Conservation (phyloP, 805 yeast genomes). For the Suhomyces emberorum region DNA sequence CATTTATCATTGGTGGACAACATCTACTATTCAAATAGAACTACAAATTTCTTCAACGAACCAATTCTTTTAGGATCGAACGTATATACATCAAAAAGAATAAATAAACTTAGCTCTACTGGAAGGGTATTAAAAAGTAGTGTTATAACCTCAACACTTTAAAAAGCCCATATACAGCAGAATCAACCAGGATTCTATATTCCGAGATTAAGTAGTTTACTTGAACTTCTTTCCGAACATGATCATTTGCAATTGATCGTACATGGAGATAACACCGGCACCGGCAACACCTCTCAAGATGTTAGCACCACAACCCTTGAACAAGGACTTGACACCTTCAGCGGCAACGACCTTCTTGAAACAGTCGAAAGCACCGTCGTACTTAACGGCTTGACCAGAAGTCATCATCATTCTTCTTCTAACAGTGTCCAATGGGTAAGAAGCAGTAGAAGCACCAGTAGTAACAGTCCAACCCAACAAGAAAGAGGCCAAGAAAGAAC, state of each 20-base stretch:
- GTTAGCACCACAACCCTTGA: conserved; percentile 99
- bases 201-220: conserved; percentile 29
- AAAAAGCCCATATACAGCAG: neutral
- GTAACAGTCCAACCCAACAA: conserved; percentile 96
- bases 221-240: conserved; percentile 94
- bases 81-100: conserved; percentile 4
- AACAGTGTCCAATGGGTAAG: conserved; percentile 98
- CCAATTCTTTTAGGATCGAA: conserved; percentile 1
- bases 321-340: conserved; percentile 89
- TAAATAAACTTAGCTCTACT: conserved; percentile 1
- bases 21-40: too few relatives aligned
- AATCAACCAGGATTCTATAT: conserved; percentile 2
- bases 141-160: neutral
- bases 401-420: conserved; percentile 99
- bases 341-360: conserved; percentile 89
- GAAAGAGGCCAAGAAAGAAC: conserved; percentile 94
- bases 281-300: conserved; percentile 99
- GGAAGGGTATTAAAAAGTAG: neutral
- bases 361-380: conserved; percentile 93
- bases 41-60: too few relatives aligned
- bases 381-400: conserved; percentile 97
- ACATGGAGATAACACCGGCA: conserved; percentile 98
- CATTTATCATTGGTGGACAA: too few relatives aligned
- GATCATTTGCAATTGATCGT: conserved; percentile 95
- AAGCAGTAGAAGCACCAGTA: conserved; percentile 97